A percentile compares a stretch with the other conserved stretches of the same genome.
These are phyloP conservation scores for Nitzschia putrida DNA, from an alignment of 108 stramenopile genomes.

Conservation along the genomic window DNA sequence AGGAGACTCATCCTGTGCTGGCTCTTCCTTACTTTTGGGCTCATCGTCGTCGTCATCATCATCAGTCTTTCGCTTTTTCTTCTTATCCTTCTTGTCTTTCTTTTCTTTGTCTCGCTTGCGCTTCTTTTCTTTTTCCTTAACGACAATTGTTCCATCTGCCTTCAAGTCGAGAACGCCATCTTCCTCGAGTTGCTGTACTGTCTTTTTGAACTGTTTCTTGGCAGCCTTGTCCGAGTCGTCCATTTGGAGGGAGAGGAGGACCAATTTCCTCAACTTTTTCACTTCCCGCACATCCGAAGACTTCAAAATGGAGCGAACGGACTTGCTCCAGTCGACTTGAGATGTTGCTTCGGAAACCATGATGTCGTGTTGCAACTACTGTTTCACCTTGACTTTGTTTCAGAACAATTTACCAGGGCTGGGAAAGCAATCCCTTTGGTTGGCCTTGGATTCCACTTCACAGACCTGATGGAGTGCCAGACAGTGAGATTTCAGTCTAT, in stretches of 20 bases:
- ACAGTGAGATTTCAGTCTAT: no score
- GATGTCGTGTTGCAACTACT: no score
- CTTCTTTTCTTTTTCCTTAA: slow-evolving; percentile 45
- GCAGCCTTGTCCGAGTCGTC: slow-evolving; percentile 73
- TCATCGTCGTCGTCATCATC: slow-evolving; percentile 27
- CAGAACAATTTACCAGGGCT: no score
- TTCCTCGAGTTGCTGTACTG: slow-evolving; percentile 60
- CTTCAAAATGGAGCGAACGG: slow-evolving; percentile 31
- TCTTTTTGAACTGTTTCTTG: slow-evolving; percentile 82
- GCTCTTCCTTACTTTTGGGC: background rate
- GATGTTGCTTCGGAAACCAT: no score
- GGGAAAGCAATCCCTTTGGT: no score
- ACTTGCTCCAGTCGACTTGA: slow-evolving; percentile 34
- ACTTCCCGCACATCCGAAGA: slow-evolving; percentile 40
- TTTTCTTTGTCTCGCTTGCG: slow-evolving; percentile 15
- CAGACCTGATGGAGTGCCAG: no score
- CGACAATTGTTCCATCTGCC: slow-evolving; percentile 66
- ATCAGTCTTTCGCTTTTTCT: slow-evolving; percentile 8
- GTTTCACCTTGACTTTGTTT: no score
- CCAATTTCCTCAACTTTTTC: slow-evolving; percentile 55
- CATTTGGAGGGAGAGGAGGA: slow-evolving; percentile 49
- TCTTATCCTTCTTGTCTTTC: slow-evolving; percentile 22
- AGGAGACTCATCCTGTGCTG: background rate
- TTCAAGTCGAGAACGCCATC: slow-evolving; percentile 56
- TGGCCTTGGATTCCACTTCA: no score